These are phyloP conservation scores for Cunninghamia lanceolata DNA, from an alignment of 75 land plant species.

Conservation along the genomic window DNA sequence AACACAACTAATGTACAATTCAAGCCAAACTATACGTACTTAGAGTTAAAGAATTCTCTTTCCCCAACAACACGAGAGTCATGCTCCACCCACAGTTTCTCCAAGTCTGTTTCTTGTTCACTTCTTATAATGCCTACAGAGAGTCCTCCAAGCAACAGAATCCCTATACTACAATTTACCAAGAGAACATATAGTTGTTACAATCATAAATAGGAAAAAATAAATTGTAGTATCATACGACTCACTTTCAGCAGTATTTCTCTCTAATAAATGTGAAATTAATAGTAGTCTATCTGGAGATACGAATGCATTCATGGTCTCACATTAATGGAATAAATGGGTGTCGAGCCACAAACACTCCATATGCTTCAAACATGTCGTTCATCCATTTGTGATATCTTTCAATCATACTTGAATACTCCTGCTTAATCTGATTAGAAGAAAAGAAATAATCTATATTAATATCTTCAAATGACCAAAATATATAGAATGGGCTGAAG, in stretches of 20 bases:
- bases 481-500: neutral
- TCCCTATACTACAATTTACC: constrained; percentile 23
- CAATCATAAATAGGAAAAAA: no score
- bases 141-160: constrained; percentile 32
- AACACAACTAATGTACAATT: neutral
- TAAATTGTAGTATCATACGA: no score
- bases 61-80: constrained; percentile 38
- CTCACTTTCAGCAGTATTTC: neutral
- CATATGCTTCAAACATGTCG: constrained; percentile 28
- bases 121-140: constrained; percentile 23
- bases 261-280: neutral
- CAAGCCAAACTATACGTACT: constrained; percentile 5
- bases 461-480: neutral
- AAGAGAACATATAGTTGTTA: neutral
- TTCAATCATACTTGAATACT: neutral
- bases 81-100: constrained; percentile 52
- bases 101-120: constrained; percentile 33
- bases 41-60: constrained; percentile 17
- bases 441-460: neutral
- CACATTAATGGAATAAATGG: constrained; percentile 38
- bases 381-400: constrained; percentile 30
- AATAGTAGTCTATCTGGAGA: neutral
- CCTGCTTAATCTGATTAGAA: neutral
- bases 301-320: neutral
- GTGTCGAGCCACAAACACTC: constrained; percentile 33